Evolutionary conservation across 164 flowering plant species (phyloP).

Genomic region (Tetrastigma voinierianum): DNA sequence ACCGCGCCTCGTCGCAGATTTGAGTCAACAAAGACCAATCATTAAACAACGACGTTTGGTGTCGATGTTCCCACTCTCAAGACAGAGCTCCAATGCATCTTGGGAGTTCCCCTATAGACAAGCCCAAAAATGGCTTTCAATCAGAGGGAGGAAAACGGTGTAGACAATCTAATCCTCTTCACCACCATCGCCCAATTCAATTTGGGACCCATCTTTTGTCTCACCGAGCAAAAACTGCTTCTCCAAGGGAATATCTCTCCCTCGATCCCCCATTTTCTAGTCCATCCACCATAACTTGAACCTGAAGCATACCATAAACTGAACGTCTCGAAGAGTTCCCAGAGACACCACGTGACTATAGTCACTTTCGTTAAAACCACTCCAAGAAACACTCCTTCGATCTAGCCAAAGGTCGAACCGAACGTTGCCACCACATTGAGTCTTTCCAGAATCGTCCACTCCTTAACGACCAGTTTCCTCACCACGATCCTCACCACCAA

Average conservation of each 20-base stretch:
- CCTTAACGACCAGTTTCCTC: slow-evolving; percentile 59
- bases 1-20: no score
- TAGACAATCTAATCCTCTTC: slow-evolving; percentile 42
- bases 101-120: slow-evolving; percentile 68
- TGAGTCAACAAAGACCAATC: no score
- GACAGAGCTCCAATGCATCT: slow-evolving; percentile 76
- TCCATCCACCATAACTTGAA: slow-evolving; percentile 99
- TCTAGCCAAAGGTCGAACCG: slow-evolving; percentile 53
- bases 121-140: slow-evolving; percentile 80
- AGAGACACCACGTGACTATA: slow-evolving; percentile 70
- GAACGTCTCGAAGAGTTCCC: slow-evolving; percentile 64
- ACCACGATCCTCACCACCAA: slow-evolving; percentile 63
- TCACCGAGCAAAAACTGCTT: slow-evolving; percentile 84
- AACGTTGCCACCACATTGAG: slow-evolving; percentile 68
- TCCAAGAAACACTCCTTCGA: slow-evolving; percentile 78
- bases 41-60: slow-evolving; percentile 60
- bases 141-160: slow-evolving; percentile 80
- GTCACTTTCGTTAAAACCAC: slow-evolving; percentile 52
- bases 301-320: slow-evolving; percentile 83
- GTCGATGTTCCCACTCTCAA: slow-evolving; percentile 81
- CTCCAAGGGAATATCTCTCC: slow-evolving; percentile 75
- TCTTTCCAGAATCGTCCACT: slow-evolving; percentile 54
- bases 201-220: slow-evolving; percentile 52
- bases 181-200: slow-evolving; percentile 29
- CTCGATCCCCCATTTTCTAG: slow-evolving; percentile 81